Evolutionary conservation across 768 basidiomycete genomes (phyloP), one percentile per base, ranked within the genome.

Genomic region (Roridomyces roridus): DNA sequence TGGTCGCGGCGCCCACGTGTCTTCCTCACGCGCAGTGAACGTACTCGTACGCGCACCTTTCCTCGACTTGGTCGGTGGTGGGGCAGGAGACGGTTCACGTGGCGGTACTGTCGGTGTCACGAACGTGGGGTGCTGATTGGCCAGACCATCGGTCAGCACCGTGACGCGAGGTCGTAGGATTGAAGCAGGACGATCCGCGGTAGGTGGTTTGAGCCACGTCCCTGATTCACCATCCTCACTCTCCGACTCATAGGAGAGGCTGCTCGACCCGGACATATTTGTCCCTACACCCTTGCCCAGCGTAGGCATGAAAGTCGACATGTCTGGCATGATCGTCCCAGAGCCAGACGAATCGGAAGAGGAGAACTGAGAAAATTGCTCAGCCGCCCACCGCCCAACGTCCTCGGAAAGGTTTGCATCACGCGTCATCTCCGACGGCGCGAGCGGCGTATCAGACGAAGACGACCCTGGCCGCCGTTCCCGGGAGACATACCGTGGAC

Each of bases 1-100:
- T 25, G 96, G 96, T 65, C 95, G 91, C 57, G 89, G 86, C 34
- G 92, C 91, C 95, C 94, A 97, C 20, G 89, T 89, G 52, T 83
- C 80, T 63, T 86, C 88, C 58, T 81, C 77, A 47, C 77, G 78
- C 58, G 83, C 80, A 14, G 81, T 85, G 61, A 92, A 90, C 5
- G 86, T 85, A 62, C 81, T 88, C 42, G 76, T 73, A n/a, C 74
- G 68, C 12, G 67, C 55, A 7, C 60, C 68, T 63, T 70, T 65
- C 68, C 67, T 68, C 67, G 67, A 55, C 68, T 68, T 48, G 63
- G 59, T 62, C 60, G 64, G 65, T 69, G 49, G 55, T 45, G 72
- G 23, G 37, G 66, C 50, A 39, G 68, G 64, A 44, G 64, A 55
- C 2, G 64, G 65, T 15, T 68, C 64, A 25, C 39, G 62, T 39